phyloP scores from a whole-genome alignment of 352 stramenopile species.

The Pythium insidiosum region DNA sequence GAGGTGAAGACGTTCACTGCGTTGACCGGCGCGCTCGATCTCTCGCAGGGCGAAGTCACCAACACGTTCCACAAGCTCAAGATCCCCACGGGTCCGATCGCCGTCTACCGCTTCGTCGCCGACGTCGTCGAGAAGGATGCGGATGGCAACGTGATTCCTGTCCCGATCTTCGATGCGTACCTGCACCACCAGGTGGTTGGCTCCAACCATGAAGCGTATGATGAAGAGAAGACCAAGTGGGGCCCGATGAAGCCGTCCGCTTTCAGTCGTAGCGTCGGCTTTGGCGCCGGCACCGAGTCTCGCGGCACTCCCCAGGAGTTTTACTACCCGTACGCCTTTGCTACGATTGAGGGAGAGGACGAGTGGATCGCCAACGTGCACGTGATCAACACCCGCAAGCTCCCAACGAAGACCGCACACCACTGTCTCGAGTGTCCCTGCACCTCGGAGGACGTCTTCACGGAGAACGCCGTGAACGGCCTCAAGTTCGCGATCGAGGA shows the following conservation, averaged over 20 bases:
- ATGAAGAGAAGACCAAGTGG: conserved; percentile 31
- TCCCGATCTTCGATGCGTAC: conserved; percentile 67
- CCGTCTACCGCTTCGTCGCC: conserved; percentile 73
- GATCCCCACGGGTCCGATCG: conserved; percentile 73
- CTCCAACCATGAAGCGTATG: conserved; percentile 60
- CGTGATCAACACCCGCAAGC: conserved; percentile 73
- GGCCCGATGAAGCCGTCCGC: conserved; percentile 69
- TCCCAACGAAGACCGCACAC: conserved; percentile 33
- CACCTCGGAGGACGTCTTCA: conserved; percentile 55
- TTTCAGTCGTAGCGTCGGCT: conserved; percentile 67
- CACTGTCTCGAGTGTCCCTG: conserved; percentile 73
- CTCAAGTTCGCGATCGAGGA: conserved; percentile 21
- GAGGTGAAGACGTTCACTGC: conserved; percentile 52
- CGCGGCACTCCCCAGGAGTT: conserved; percentile 76
- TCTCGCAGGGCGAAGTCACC: conserved; percentile 64
- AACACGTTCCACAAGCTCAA: conserved; percentile 65
- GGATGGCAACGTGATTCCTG: conserved; percentile 39
- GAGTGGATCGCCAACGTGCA: conserved; percentile 80
- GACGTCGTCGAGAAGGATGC: conserved; percentile 64
- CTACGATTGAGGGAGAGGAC: conserved; percentile 67
- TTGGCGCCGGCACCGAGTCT: conserved; percentile 71
- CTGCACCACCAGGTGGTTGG: conserved; percentile 79
- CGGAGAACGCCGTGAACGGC: conserved; percentile 42
- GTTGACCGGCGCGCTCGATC: conserved; percentile 45
- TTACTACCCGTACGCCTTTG: conserved; percentile 71